These are phyloP conservation scores for Flaveria floridana DNA, from an alignment of 140 eudicot species.

Conservation along the genomic window DNA sequence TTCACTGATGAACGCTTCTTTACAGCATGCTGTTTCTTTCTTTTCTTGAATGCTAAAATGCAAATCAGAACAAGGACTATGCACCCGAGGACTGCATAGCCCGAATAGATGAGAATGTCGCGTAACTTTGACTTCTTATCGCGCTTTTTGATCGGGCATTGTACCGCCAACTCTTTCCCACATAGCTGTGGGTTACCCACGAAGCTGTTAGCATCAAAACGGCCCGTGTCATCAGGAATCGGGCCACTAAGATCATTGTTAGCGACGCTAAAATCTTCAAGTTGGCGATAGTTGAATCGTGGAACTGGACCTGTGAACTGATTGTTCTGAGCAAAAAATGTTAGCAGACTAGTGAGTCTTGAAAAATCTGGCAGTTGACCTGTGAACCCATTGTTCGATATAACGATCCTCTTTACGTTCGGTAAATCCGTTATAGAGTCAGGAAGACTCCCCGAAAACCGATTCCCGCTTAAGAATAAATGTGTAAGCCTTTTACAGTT, in stretches of 20 bases:
- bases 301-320: slow-evolving; percentile 53
- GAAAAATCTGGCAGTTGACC: slow-evolving; percentile 65
- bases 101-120: slow-evolving; percentile 30
- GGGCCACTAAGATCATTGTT: slow-evolving; percentile 43
- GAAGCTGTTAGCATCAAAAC: slow-evolving; percentile 38
- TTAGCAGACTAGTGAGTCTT: slow-evolving; percentile 46
- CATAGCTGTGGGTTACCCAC: slow-evolving; percentile 42
- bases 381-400: slow-evolving; percentile 50
- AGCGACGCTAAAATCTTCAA: slow-evolving; percentile 35
- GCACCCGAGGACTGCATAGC: slow-evolving; percentile 33
- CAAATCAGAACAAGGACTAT: slow-evolving; percentile 38
- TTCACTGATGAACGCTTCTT: slow-evolving; percentile 27
- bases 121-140: slow-evolving; percentile 23
- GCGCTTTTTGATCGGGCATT: slow-evolving; percentile 33
- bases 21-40: background rate
- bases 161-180: slow-evolving; percentile 30
- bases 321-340: slow-evolving; percentile 52
- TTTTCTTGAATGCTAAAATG: slow-evolving; percentile 31
- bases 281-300: slow-evolving; percentile 34
- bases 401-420: slow-evolving; percentile 48
- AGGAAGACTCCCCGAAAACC: slow-evolving; percentile 47
- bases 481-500: slow-evolving; percentile 60
- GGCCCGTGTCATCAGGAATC: slow-evolving; percentile 43
- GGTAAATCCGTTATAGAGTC: slow-evolving; percentile 40
- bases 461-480: slow-evolving; percentile 50